A percentile compares a stretch with the other conserved stretches of the same genome.
Evolutionary conservation across 2,329 filamentous ascomycete genomes (phyloP).

Genomic region (Ophiocordyceps camponoti-floridani): DNA sequence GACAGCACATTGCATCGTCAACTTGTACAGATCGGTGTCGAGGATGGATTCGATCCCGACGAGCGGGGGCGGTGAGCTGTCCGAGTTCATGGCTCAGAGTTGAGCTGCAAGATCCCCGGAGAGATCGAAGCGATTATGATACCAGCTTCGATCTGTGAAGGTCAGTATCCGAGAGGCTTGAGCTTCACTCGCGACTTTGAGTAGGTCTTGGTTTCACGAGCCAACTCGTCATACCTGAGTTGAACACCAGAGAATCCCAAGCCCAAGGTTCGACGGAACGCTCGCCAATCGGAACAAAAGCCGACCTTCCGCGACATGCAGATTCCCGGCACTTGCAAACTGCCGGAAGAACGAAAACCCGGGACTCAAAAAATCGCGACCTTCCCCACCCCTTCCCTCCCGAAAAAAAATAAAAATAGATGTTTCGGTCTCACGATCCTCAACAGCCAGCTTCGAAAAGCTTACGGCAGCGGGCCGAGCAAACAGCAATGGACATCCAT

Average conservation of each 20-base stretch:
- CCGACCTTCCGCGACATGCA: not conserved
- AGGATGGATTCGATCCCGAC: constrained; percentile 70
- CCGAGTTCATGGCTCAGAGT: constrained; percentile 37
- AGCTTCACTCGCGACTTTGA: too few species aligned
- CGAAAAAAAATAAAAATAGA: not conserved
- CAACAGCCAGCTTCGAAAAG: not conserved
- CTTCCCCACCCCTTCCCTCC: too few species aligned
- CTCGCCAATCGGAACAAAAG: not conserved
- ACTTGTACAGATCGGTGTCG: constrained; percentile 78
- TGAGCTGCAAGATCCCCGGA: too few species aligned
- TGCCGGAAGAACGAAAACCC: not conserved
- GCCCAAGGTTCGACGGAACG: not conserved
- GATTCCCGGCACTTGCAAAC: not conserved
- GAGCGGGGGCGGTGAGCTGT: constrained; percentile 46
- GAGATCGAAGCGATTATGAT: too few species aligned
- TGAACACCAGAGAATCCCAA: too few species aligned
- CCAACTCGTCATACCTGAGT: too few species aligned
- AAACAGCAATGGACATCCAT: constrained; percentile 71
- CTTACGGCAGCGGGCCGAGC: not conserved
- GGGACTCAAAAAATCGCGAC: not conserved
- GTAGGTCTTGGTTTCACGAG: too few species aligned
- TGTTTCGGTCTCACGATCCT: not conserved
- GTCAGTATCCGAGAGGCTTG: too few species aligned
- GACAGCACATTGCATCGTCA: constrained; percentile 97
- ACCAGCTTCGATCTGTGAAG: too few species aligned